These are phyloP conservation scores for Thalia dealbata DNA, from an alignment of 176 grass and related monocot genomes.

Conservation along the genomic window DNA sequence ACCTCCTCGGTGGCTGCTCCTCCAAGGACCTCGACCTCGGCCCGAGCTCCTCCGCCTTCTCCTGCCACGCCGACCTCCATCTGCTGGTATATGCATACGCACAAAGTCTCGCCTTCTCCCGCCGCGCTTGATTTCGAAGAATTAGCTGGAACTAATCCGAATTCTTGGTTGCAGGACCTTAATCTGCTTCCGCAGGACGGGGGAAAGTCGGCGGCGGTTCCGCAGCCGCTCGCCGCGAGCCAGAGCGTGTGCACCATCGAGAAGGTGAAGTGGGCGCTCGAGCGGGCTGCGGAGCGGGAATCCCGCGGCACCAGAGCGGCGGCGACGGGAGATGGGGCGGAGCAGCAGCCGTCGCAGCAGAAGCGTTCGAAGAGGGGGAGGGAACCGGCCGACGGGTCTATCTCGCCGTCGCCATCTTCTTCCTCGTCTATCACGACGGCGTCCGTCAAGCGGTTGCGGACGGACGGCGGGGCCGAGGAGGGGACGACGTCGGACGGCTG, in stretches of 20 bases:
- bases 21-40: not conserved
- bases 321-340: not conserved
- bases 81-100: not conserved
- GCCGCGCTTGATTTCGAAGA: no score
- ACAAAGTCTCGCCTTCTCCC: not conserved
- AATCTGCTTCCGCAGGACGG: not conserved
- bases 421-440: conserved; percentile 29
- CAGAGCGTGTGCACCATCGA: conserved; percentile 16
- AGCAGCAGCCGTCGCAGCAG: not conserved
- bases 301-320: not conserved
- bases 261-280: conserved; percentile 13
- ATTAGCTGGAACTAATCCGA: not conserved
- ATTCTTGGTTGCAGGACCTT: not conserved
- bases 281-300: not conserved
- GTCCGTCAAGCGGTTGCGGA: conserved; percentile 20
- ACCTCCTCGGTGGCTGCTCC: not conserved
- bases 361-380: not conserved
- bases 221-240: not conserved
- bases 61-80: not conserved
- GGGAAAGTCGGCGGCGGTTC: not conserved
- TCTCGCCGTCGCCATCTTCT: conserved; percentile 23
- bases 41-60: not conserved
- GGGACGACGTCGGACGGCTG: not conserved
- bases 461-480: not conserved
- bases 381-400: not conserved